phyloP scores from a whole-genome alignment of 345 rosid species.

The Gossypium arboreum region DNA sequence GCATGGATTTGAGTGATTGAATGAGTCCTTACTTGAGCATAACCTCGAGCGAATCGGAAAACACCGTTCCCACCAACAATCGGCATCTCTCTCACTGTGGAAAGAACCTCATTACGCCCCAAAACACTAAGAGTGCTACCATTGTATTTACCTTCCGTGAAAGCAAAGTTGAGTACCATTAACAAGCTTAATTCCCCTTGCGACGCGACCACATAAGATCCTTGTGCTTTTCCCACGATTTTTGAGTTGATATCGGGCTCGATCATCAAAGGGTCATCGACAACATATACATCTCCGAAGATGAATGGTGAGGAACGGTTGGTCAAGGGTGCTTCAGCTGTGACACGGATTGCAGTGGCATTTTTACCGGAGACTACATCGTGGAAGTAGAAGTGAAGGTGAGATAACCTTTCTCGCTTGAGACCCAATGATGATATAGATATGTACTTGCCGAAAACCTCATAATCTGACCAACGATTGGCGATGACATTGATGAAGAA shows the following conservation, averaged over 20 bases:
- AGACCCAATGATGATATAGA: conserved; percentile 2
- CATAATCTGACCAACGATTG: neutral
- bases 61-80: neutral
- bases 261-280: conserved; percentile 9
- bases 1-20: neutral
- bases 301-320: neutral
- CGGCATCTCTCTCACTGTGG: neutral
- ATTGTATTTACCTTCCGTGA: neutral
- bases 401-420: conserved; percentile 7
- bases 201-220: neutral
- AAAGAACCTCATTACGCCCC: neutral
- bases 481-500: neutral
- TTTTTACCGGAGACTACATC: neutral
- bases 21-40: neutral
- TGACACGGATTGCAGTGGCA: neutral
- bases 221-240: conserved; percentile 10
- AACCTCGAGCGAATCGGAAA: neutral
- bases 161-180: conserved; percentile 7
- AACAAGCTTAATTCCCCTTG: neutral
- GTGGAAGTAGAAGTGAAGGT: conserved; percentile 13
- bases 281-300: neutral
- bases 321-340: neutral
- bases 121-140: neutral
- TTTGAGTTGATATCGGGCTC: neutral
- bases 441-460: neutral